phyloP scores from a whole-genome alignment of 2,329 filamentous ascomycete genomes.

The Alternaria sp. region DNA sequence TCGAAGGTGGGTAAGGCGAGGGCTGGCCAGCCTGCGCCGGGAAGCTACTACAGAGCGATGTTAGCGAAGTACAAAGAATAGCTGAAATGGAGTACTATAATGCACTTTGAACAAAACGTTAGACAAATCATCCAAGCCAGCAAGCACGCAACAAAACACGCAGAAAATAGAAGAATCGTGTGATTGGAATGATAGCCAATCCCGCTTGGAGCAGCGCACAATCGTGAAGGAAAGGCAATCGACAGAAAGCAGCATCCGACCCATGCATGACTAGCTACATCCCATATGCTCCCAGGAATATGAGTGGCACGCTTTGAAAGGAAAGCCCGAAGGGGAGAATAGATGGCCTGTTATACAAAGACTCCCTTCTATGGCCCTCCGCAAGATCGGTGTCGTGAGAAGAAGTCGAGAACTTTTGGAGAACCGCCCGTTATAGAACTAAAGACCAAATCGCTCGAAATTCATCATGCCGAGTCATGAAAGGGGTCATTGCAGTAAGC shows the following conservation, averaged over 20 bases:
- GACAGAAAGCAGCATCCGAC: slow-evolving; percentile 45
- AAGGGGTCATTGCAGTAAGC: slow-evolving; percentile 48
- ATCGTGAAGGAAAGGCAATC: slow-evolving; percentile 39
- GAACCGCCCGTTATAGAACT: slow-evolving; percentile 47
- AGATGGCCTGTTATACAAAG: slow-evolving; percentile 52
- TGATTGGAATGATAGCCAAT: slow-evolving; percentile 52
- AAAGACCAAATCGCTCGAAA: slow-evolving; percentile 49
- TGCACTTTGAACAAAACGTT: slow-evolving; percentile 22
- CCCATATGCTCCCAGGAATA: slow-evolving; percentile 41
- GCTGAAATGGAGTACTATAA: slow-evolving; percentile 11
- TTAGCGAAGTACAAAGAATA: slow-evolving; percentile 12
- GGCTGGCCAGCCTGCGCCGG: slow-evolving; percentile 6
- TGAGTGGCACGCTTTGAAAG: slow-evolving; percentile 41
- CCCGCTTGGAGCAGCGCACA: slow-evolving; percentile 40
- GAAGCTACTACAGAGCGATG: slow-evolving; percentile 3
- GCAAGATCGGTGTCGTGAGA: slow-evolving; percentile 49
- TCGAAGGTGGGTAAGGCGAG: slow-evolving; percentile 12
- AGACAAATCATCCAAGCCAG: slow-evolving; percentile 34
- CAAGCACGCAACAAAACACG: slow-evolving; percentile 38
- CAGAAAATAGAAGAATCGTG: slow-evolving; percentile 40
- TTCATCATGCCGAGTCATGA: slow-evolving; percentile 51
- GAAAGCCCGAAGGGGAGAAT: slow-evolving; percentile 43
- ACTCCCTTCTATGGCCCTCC: slow-evolving; percentile 45
- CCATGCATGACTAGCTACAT: slow-evolving; percentile 50
- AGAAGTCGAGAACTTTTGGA: slow-evolving; percentile 51